Evolutionary conservation across 352 stramenopile species (phyloP).

Genomic region (Phytophthora pseudosyringae): DNA sequence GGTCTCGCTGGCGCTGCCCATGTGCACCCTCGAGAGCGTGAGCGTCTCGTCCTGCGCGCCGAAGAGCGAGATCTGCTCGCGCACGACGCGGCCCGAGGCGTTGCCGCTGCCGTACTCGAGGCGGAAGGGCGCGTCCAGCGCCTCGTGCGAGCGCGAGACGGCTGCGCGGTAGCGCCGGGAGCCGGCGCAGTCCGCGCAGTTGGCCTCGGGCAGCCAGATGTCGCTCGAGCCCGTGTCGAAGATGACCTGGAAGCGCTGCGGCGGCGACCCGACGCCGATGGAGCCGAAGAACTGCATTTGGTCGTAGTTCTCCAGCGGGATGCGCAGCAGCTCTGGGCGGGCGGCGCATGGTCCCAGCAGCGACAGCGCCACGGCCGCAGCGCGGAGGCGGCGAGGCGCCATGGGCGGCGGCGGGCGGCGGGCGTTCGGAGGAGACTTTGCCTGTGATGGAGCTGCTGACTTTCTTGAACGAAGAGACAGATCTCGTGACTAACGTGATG

Average conservation of each 20-base stretch:
- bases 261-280: conserved; percentile 64
- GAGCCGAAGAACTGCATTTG: conserved; percentile 80
- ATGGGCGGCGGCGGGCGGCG: conserved; percentile 4
- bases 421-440: conserved; percentile 2
- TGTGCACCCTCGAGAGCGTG: conserved; percentile 43
- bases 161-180: conserved; percentile 44
- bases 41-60: conserved; percentile 19
- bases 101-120: conserved; percentile 78
- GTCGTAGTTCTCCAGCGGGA: conserved; percentile 77
- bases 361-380: conserved; percentile 1
- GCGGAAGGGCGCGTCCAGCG: conserved; percentile 44
- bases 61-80: conserved; percentile 55
- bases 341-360: background rate
- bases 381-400: conserved; percentile 10
- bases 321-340: conserved; percentile 44
- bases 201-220: conserved; percentile 58
- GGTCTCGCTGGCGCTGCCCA: conserved; percentile 54
- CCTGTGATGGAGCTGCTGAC: conserved; percentile 16
- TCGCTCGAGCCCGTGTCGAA: conserved; percentile 84
- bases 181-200: conserved; percentile 54
- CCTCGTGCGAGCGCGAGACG: conserved; percentile 41
- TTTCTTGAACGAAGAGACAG: conserved; percentile 15
- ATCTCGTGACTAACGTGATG: conserved; percentile 15
- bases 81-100: conserved; percentile 50
- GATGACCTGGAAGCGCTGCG: conserved; percentile 73